These are phyloP conservation scores for Globisporangium solare DNA, from an alignment of 352 stramenopile genomes.

Conservation along the genomic window DNA sequence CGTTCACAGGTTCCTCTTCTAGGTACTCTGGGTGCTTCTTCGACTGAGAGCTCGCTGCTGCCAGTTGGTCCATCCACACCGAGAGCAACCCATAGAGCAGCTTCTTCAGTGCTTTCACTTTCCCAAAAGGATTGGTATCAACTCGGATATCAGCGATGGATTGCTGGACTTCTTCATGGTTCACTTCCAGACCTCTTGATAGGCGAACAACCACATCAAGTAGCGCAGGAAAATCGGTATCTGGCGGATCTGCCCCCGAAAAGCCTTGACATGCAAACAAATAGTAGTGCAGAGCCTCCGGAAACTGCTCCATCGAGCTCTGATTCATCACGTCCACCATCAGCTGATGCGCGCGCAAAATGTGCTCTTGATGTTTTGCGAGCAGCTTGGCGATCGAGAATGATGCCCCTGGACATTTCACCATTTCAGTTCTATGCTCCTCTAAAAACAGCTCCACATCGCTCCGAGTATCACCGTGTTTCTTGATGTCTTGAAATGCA, in stretches of 20 bases:
- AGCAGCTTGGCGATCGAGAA: constrained; percentile 11
- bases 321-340: constrained; percentile 9
- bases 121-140: constrained; percentile 25
- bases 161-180: constrained; percentile 19
- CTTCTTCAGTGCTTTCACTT: constrained; percentile 24
- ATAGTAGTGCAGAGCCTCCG: constrained; percentile 13
- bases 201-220: constrained; percentile 27
- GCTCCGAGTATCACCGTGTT: not conserved
- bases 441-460: constrained; percentile 8
- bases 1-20: constrained; percentile 11
- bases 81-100: constrained; percentile 27
- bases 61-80: constrained; percentile 38
- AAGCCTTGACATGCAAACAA: constrained; percentile 1
- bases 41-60: not conserved
- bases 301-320: constrained; percentile 2
- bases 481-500: constrained; percentile 1
- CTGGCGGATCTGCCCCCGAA: not conserved
- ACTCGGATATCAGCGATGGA: constrained; percentile 26
- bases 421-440: not conserved
- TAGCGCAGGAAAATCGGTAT: not conserved
- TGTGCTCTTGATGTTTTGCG: not conserved
- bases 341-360: not conserved
- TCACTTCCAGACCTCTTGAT: constrained; percentile 17
- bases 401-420: constrained; percentile 2
- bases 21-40: not conserved